These are phyloP conservation scores for Beauveria scarabaeidicola DNA, from an alignment of 2,329 filamentous ascomycete species.

Conservation along the genomic window DNA sequence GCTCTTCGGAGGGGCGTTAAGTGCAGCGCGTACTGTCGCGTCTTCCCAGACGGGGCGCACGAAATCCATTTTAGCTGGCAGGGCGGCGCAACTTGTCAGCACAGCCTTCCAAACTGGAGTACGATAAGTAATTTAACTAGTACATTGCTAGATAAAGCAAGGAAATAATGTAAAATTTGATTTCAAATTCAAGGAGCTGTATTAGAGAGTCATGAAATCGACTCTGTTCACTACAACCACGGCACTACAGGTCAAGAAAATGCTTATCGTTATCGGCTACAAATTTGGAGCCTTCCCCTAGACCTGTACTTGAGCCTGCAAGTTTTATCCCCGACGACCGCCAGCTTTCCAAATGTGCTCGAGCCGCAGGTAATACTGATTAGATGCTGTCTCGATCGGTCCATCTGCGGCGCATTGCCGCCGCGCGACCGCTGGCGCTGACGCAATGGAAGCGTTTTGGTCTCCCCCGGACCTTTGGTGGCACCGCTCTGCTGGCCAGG, in stretches of 20 bases:
- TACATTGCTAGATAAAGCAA: too few relatives aligned
- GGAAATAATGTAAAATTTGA: neutral
- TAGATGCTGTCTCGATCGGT: conserved; percentile 6
- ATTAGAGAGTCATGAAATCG: neutral
- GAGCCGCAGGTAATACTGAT: neutral
- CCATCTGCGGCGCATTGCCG: neutral
- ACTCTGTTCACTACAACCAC: neutral
- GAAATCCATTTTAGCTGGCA: neutral
- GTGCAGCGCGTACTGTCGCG: conserved; percentile 1
- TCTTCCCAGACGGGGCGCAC: neutral
- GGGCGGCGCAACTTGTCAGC: neutral
- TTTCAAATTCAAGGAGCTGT: neutral
- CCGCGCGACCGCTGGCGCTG: neutral
- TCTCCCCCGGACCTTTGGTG: neutral
- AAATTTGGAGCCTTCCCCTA: conserved; percentile 5
- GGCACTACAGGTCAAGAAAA: neutral
- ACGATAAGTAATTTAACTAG: neutral
- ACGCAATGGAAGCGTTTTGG: neutral
- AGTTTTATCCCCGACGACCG: neutral
- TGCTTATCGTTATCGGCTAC: conserved; percentile 10
- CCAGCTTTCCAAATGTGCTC: neutral
- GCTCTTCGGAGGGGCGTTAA: neutral
- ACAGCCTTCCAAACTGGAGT: neutral
- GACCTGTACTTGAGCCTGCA: neutral
- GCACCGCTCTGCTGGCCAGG: neutral